Conservation (phyloP, 139 green algal species). For the Chara braunii region DNA sequence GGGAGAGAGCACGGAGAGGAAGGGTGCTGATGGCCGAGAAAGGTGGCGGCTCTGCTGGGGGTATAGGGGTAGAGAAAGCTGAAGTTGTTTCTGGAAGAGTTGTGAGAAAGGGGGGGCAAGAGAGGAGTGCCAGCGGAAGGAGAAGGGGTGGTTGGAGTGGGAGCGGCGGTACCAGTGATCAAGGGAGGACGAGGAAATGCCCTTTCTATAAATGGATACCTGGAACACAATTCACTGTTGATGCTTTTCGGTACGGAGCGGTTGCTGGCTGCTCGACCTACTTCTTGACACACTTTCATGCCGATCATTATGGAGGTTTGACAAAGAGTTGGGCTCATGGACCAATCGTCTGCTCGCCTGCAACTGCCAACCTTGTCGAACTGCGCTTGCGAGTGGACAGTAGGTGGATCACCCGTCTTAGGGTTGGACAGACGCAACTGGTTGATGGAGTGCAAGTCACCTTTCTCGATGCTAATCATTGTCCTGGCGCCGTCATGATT, state of each 20-base stretch:
- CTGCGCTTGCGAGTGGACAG: conserved; percentile 28
- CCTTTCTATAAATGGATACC: conserved; percentile 7
- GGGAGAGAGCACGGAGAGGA: too few relatives aligned
- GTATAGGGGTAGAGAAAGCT: too few relatives aligned
- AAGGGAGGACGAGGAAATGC: too few relatives aligned
- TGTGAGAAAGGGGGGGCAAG: too few relatives aligned
- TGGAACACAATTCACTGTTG: conserved; percentile 37
- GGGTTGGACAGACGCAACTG: conserved; percentile 10
- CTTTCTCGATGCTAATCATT: conserved; percentile 42
- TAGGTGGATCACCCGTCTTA: conserved; percentile 16
- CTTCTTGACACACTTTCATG: conserved; percentile 47
- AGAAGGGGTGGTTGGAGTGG: too few relatives aligned
- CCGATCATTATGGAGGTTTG: conserved; percentile 43
- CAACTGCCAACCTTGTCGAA: conserved; percentile 31
- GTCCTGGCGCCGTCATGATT: conserved; percentile 41
- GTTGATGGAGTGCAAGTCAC: conserved; percentile 43
- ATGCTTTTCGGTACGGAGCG: conserved; percentile 35
- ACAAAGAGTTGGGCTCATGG: conserved; percentile 25
- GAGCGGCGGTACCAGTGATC: too few relatives aligned
- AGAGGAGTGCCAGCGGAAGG: too few relatives aligned
- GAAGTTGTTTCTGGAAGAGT: too few relatives aligned
- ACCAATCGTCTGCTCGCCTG: conserved; percentile 41
- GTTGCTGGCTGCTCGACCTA: conserved; percentile 22
- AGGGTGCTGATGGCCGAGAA: too few relatives aligned
- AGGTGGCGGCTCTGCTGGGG: too few relatives aligned